Conservation (phyloP, 495 filamentous ascomycete genomes). For the Xylaria curta region DNA sequence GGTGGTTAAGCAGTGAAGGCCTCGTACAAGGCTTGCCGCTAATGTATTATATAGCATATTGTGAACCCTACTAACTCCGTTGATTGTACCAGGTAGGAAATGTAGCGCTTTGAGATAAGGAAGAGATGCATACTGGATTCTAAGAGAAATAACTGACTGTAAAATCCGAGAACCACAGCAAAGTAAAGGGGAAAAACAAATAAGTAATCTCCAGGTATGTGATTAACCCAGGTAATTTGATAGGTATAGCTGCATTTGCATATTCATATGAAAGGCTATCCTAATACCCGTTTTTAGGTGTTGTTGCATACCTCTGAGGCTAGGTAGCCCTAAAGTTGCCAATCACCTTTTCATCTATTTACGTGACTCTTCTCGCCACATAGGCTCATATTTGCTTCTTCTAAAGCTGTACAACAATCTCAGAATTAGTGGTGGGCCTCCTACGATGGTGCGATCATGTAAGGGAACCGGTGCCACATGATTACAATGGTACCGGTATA, state of each 20-base stretch:
- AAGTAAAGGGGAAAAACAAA: background rate
- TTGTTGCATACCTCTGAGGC: background rate
- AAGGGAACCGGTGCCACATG: background rate
- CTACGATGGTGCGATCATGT: conserved; percentile 3
- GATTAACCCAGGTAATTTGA: too few species aligned
- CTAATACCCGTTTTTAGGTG: background rate
- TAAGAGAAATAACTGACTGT: background rate
- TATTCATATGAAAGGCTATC: background rate
- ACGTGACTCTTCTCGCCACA: background rate
- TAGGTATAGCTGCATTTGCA: background rate
- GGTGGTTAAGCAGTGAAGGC: too few species aligned
- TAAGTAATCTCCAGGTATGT: too few species aligned
- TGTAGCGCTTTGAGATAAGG: background rate
- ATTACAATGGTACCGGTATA: background rate
- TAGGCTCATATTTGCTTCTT: conserved; percentile 1
- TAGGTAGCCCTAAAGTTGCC: background rate
- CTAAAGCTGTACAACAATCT: background rate
- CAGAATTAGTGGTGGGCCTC: background rate
- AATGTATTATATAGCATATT: too few species aligned
- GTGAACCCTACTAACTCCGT: too few species aligned
- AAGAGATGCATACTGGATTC: background rate
- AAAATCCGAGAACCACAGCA: background rate
- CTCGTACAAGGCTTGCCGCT: too few species aligned
- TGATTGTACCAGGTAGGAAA: too few species aligned
- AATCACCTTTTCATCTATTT: background rate